Conservation (phyloP, 257 asterid genomes). For the Solanum arcanum region DNA sequence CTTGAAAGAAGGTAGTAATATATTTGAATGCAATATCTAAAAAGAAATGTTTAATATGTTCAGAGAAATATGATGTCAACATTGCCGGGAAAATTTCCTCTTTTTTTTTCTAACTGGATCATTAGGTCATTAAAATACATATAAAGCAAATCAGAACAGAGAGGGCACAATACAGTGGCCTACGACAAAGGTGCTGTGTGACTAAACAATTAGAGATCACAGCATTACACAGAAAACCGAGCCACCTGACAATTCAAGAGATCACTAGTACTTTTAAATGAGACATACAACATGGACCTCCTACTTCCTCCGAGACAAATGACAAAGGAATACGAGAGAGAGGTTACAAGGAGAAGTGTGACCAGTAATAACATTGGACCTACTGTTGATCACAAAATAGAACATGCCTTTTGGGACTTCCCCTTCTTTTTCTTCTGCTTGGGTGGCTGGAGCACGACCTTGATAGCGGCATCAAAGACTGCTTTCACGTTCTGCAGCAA, state of each 20-base stretch:
- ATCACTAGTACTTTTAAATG: slow-evolving; percentile 29
- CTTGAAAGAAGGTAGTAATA: background rate
- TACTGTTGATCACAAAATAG: slow-evolving; percentile 58
- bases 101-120: slow-evolving; percentile 14
- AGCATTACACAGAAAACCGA: slow-evolving; percentile 12
- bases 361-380: slow-evolving; percentile 13
- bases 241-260: slow-evolving; percentile 36
- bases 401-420: slow-evolving; percentile 37
- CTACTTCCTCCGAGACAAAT: slow-evolving; percentile 34
- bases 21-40: background rate
- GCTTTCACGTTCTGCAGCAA: slow-evolving; percentile 38
- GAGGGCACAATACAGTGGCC: slow-evolving; percentile 45
- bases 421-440: slow-evolving; percentile 43
- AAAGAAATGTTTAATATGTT: background rate
- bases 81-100: slow-evolving; percentile 12
- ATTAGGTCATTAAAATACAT: slow-evolving; percentile 39
- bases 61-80: slow-evolving; percentile 10
- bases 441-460: slow-evolving; percentile 50
- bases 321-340: slow-evolving; percentile 16
- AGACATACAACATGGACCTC: slow-evolving; percentile 26
- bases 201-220: slow-evolving; percentile 18
- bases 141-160: slow-evolving; percentile 39
- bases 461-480: slow-evolving; percentile 48
- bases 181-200: slow-evolving; percentile 19
- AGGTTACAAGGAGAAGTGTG: slow-evolving; percentile 5